Evolutionary conservation across 129 eudicot genomes (phyloP), one percentile per base, ranked within the genome.

Genomic region (Flaveria brownii): DNA sequence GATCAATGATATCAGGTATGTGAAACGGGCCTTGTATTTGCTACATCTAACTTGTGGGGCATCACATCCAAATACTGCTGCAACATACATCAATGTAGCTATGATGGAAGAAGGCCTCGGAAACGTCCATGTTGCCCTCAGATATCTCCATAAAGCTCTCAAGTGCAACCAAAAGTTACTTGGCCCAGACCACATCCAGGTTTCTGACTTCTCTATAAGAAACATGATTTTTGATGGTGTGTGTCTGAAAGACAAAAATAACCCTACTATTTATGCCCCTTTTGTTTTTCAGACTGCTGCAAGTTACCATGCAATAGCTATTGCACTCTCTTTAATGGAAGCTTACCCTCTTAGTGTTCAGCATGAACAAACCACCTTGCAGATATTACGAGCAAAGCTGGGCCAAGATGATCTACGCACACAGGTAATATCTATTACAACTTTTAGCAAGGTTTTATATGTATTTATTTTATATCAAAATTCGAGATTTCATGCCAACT

Each of bases 91-190:
- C 76, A 94, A 94, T 78, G 96, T 94, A 73, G 99, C 99, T 77
- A 94, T 94, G 99, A 94, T 94, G 99, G 99, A 94, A 88, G 99
- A 94, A 86, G 99, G 99, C 70, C 89, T 95, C 23, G 99, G 99
- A 73, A 95, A 91, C 68, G 99, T 95, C 68, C 99, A 95, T 70
- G 93, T 95, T 39, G 99, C 99, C 62, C 99, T 95, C 72, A 82
- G 99, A 89, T 95, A 95, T 85, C 95, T 91, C 25, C 97, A 95
- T 68, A 95, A 95, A 88, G 99, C 99, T 79, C 90, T 95, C 66
- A 95, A 95, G 77, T 95, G 97, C 82, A 95, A 95, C 88, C 96
- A 95, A 81, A 86, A 79, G 86, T 83, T 95, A 70, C 96, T 95
- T 77, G 99, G 99, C 36, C 96, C 99, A 64, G 99, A 95, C 82